These are phyloP conservation scores for Tricholomella constricta DNA, from an alignment of 768 basidiomycete species.

Conservation along the genomic window DNA sequence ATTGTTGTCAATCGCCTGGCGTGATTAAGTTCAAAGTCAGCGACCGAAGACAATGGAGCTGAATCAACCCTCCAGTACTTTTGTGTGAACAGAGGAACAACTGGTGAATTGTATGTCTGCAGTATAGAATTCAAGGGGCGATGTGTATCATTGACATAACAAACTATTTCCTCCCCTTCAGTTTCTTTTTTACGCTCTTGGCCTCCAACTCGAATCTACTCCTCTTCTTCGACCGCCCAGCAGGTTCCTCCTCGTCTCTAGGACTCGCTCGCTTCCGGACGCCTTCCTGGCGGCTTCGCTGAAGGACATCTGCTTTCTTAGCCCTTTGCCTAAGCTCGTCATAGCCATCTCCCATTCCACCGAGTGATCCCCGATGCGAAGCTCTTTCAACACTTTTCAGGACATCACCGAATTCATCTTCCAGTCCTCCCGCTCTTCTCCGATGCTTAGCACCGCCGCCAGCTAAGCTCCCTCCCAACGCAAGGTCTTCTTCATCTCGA, in stretches of 20 bases:
- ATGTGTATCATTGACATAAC: no score
- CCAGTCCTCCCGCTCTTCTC: constrained; percentile 68
- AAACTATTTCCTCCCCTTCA: constrained; percentile 12
- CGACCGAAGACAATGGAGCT: not conserved
- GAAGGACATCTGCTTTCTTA: constrained; percentile 62
- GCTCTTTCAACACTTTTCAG: constrained; percentile 59
- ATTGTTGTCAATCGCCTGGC: no score
- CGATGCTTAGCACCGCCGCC: constrained; percentile 48
- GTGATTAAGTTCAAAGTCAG: no score
- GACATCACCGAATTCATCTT: constrained; percentile 85
- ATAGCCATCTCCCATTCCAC: constrained; percentile 67
- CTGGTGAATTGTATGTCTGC: no score
- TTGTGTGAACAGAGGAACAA: no score
- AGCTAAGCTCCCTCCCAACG: constrained; percentile 70
- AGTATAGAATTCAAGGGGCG: no score
- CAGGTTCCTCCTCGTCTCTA: constrained; percentile 25
- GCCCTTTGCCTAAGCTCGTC: constrained; percentile 74
- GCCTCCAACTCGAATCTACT: constrained; percentile 53
- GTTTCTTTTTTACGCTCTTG: constrained; percentile 42
- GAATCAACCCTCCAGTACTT: no score
- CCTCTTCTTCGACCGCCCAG: constrained; percentile 38
- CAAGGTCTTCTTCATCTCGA: constrained; percentile 85
- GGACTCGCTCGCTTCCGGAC: constrained; percentile 28
- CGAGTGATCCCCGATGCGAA: constrained; percentile 36
- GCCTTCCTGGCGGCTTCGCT: constrained; percentile 49